Conservation (phyloP, 2,329 filamentous ascomycete species). For the Talaromyces marneffei region DNA sequence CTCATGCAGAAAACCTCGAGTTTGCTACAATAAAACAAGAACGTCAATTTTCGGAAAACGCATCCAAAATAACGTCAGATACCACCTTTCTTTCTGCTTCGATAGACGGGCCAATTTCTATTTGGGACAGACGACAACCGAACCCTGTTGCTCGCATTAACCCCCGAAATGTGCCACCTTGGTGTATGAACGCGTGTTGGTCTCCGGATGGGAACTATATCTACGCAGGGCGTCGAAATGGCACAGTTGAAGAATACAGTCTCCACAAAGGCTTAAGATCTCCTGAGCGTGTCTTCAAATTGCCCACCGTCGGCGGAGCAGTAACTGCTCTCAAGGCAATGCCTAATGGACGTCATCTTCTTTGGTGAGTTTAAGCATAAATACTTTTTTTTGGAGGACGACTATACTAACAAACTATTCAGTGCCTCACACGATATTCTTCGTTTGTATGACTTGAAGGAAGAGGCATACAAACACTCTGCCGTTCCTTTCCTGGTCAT, state of each 20-base stretch:
- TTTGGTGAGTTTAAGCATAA: constrained; percentile 57
- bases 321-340: constrained; percentile 85
- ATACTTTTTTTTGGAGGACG: too few relatives aligned
- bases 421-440: constrained; percentile 91
- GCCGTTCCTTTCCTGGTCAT: constrained; percentile 94
- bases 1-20: constrained; percentile 43
- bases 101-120: constrained; percentile 43
- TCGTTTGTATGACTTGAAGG: constrained; percentile 81
- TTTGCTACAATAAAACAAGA: too few relatives aligned
- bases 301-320: constrained; percentile 80
- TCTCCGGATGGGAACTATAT: constrained; percentile 92
- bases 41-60: constrained; percentile 21
- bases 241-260: constrained; percentile 90
- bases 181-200: constrained; percentile 98
- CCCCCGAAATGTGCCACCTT: constrained; percentile 76
- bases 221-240: constrained; percentile 84
- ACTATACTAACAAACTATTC: too few relatives aligned
- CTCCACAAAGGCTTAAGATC: constrained; percentile 74
- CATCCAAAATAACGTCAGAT: constrained; percentile 51
- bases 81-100: constrained; percentile 78
- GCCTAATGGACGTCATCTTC: constrained; percentile 84
- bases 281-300: constrained; percentile 74
- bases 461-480: constrained; percentile 63
- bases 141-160: constrained; percentile 73
- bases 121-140: constrained; percentile 57